These are phyloP conservation scores for Neurospora terricola DNA, from an alignment of 495 filamentous ascomycete genomes.

Conservation along the genomic window DNA sequence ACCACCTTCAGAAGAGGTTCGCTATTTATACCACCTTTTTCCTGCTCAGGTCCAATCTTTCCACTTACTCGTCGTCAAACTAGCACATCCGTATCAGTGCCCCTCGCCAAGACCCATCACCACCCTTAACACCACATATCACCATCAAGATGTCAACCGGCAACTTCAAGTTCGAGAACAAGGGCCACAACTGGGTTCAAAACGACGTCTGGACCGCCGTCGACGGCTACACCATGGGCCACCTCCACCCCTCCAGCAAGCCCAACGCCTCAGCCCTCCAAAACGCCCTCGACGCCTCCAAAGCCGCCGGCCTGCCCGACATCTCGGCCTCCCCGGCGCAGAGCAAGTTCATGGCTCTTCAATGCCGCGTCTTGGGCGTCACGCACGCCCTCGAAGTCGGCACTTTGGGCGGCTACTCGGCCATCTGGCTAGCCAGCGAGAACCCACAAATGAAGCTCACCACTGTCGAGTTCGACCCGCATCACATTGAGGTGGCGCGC, in stretches of 20 bases:
- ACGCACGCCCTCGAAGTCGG: constrained; percentile 41
- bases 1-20: neutral
- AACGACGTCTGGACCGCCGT: constrained; percentile 11
- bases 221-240: constrained; percentile 12
- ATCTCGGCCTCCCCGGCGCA: constrained; percentile 30
- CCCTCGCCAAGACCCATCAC: neutral
- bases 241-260: constrained; percentile 9
- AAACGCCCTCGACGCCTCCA: constrained; percentile 11
- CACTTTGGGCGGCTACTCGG: constrained; percentile 42
- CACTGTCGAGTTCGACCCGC: constrained; percentile 33
- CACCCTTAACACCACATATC: neutral
- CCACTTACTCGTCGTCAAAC: neutral
- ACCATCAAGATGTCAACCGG: neutral
- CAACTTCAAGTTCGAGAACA: neutral
- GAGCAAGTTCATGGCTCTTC: constrained; percentile 35
- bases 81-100: neutral
- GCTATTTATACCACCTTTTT: neutral
- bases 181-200: neutral
- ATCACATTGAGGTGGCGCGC: constrained; percentile 31
- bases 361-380: constrained; percentile 25
- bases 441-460: constrained; percentile 31
- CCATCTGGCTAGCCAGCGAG: constrained; percentile 39
- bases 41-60: neutral
- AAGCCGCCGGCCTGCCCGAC: constrained; percentile 17
- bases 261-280: constrained; percentile 11